Percentiles rank a stretch among this genome's conserved stretches.
Evolutionary conservation across 805 yeast genomes (phyloP).

Genomic region (Pichia insulana): DNA sequence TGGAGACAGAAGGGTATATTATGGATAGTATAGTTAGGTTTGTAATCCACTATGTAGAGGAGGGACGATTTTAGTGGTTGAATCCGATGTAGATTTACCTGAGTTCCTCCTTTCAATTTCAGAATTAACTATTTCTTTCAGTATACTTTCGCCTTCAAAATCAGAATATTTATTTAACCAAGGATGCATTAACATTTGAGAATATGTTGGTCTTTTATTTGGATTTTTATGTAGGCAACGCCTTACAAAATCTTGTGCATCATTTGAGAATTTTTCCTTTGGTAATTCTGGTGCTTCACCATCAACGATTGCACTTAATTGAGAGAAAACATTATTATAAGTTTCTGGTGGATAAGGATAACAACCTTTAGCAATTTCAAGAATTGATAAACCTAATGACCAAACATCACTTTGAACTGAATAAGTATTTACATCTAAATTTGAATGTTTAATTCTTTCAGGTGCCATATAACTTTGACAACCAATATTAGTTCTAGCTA

Average conservation of each 20-base stretch:
- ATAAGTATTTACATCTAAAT: slow-evolving; percentile 71
- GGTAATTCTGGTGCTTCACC: slow-evolving; percentile 86
- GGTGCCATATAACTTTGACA: slow-evolving; percentile 99
- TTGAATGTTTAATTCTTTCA: slow-evolving; percentile 73
- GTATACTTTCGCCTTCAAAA: slow-evolving; percentile 22
- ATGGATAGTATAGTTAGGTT: too few species aligned
- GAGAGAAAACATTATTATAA: slow-evolving; percentile 81
- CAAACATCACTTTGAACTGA: slow-evolving; percentile 93
- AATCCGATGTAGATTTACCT: background rate
- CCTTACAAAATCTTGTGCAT: slow-evolving; percentile 74
- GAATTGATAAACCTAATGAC: slow-evolving; percentile 81
- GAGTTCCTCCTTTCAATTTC: slow-evolving; percentile 3
- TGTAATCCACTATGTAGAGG: slow-evolving; percentile 7
- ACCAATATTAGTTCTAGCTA: slow-evolving; percentile 93
- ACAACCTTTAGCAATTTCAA: slow-evolving; percentile 83
- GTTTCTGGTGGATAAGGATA: slow-evolving; percentile 98
- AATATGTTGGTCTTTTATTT: slow-evolving; percentile 70
- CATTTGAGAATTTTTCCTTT: slow-evolving; percentile 48
- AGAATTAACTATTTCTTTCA: slow-evolving; percentile 27
- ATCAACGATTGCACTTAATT: slow-evolving; percentile 92
- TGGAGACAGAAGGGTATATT: too few species aligned
- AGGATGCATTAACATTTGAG: slow-evolving; percentile 65
- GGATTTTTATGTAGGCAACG: slow-evolving; percentile 77
- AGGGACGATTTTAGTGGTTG: background rate
- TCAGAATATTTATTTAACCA: slow-evolving; percentile 59